Evolutionary conservation across 169 alveolate genomes (phyloP), one percentile per base, ranked within the genome.

Genomic region (Cryptosporidium viatorum): DNA sequence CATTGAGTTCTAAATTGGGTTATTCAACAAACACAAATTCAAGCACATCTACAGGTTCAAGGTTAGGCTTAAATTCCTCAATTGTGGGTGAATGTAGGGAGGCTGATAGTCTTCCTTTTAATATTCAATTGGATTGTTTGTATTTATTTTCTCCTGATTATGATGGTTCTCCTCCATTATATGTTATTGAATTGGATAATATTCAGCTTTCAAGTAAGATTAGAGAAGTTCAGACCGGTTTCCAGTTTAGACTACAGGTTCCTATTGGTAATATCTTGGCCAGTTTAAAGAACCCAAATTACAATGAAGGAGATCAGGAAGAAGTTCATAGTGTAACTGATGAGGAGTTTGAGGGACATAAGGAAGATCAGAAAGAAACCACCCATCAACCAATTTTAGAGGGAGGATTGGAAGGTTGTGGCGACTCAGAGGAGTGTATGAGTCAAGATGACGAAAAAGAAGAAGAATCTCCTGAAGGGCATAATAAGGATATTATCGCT

Each of bases 71-170:
- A 10, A 55, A 37, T 10, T 8, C 37, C 1, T 23, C 67, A n/a
- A 10, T 10, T 23, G 16, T 0, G 51, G 41, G 41, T 29, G 50
- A 14, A 3, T 31, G 51, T 45, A 37, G 51, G 51, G 71, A 37
- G 16, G 5, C 14, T 12, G 71, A 39, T 1, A 16, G 21, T 2
- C 75, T 80, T 26, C 89, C 89, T 16, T 80, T 60, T 41, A 31
- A 65, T 21, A 62, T 80, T 18, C 89, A 80, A n/a, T 33, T 80
- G 31, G 75, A 80, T 23, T 80, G 89, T 18, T 31, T 80, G 21
- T 80, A 80, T n/a, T 21, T 80, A 23, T 80, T 80, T 31, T 62
- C 89, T 8, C 89, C 89, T 16, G 89, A 80, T 18, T 80, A 80
- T 26, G 89, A 80, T 50, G 89, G 59, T 31, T 62, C 73, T 14